phyloP scores from a whole-genome alignment of 768 basidiomycete genomes.

The Fomitopsis serialis region DNA sequence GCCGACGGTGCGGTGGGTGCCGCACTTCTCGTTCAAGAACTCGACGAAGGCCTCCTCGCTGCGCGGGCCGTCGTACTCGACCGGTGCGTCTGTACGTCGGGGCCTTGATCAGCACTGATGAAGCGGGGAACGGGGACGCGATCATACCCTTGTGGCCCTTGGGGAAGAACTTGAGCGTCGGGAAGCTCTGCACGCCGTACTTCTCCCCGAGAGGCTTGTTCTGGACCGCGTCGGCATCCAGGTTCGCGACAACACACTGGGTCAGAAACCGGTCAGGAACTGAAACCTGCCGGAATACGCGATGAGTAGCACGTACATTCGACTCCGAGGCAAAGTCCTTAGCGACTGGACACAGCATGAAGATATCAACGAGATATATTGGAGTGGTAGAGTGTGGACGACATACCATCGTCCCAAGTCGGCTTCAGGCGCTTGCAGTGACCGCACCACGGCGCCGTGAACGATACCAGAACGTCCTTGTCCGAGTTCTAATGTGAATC shows the following conservation, averaged over 20 bases:
- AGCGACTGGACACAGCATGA: conserved; percentile 47
- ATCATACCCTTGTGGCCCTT: conserved; percentile 46
- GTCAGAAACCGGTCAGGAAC: conserved; percentile 7
- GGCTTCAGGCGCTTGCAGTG: conserved; percentile 95
- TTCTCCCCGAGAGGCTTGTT: conserved; percentile 67
- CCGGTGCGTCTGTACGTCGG: conserved; percentile 32
- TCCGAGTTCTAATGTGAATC: conserved; percentile 41
- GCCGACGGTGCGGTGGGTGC: conserved; percentile 75
- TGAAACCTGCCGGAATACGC: not conserved
- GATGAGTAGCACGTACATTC: conserved; percentile 42
- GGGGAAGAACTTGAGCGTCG: conserved; percentile 94
- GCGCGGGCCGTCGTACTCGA: conserved; percentile 67
- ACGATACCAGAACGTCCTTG: conserved; percentile 83
- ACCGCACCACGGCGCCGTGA: conserved; percentile 87
- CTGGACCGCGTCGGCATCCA: conserved; percentile 81
- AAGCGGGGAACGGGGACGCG: not conserved
- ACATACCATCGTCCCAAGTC: conserved; percentile 67
- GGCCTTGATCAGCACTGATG: not conserved
- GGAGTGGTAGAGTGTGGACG: no score
- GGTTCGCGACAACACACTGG: conserved; percentile 85
- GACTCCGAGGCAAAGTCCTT: conserved; percentile 71
- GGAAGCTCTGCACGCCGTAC: conserved; percentile 78
- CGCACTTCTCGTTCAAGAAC: conserved; percentile 84
- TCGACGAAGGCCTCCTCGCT: conserved; percentile 69
- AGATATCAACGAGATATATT: not conserved